These are phyloP conservation scores for Pyrenophora graminea DNA, from an alignment of 2,329 filamentous ascomycete genomes.

Conservation along the genomic window DNA sequence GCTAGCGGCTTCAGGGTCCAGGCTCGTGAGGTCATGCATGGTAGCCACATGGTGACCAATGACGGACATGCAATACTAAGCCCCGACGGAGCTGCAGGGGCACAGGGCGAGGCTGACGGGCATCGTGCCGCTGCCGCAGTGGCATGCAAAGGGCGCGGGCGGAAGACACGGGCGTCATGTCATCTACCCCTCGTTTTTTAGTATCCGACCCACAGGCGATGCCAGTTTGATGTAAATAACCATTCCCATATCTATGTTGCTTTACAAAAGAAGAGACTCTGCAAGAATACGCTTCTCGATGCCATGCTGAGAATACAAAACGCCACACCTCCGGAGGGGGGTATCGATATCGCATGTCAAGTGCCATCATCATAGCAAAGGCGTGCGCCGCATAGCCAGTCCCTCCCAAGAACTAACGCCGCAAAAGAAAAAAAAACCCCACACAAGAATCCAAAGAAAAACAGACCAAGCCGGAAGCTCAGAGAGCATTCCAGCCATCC, in stretches of 20 bases:
- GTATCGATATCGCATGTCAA: conserved; percentile 5
- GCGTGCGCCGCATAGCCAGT: not conserved
- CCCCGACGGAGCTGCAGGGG: conserved; percentile 18
- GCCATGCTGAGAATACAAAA: conserved; percentile 12
- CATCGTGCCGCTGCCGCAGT: conserved; percentile 8
- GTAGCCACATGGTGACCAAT: conserved; percentile 29
- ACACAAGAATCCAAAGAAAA: conserved; percentile 27
- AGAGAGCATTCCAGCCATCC: conserved; percentile 46
- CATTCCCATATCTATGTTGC: not conserved
- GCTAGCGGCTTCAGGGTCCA: conserved; percentile 37
- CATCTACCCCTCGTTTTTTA: not conserved
- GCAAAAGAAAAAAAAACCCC: conserved; percentile 1
- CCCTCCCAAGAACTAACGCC: conserved; percentile 1
- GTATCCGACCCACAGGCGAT: no score
- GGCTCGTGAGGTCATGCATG: conserved; percentile 15
- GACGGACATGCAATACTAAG: conserved; percentile 20
- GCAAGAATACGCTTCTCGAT: conserved; percentile 7
- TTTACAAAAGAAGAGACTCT: not conserved
- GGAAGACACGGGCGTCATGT: not conserved
- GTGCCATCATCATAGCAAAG: conserved; percentile 1
- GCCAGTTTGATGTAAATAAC: no score
- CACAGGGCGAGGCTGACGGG: conserved; percentile 6
- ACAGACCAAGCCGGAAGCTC: conserved; percentile 29
- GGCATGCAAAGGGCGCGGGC: not conserved
- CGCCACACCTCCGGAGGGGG: conserved; percentile 1